Evolutionary conservation across 2,329 filamentous ascomycete genomes (phyloP), one percentile per base, ranked within the genome.

Genomic region (Xylariaceae sp.): DNA sequence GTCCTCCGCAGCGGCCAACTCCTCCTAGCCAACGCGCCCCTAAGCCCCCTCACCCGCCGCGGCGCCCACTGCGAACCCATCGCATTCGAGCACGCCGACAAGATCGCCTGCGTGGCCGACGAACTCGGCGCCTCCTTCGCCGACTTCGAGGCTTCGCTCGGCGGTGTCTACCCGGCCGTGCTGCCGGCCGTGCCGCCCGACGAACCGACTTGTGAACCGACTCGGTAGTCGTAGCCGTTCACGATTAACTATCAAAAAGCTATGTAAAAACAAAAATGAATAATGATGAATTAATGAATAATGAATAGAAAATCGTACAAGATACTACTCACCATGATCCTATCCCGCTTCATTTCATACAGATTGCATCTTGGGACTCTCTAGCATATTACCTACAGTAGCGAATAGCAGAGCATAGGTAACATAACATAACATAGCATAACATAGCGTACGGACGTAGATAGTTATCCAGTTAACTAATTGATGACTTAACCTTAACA

Each of bases 101-200:
- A 65, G 55, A 53, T 46, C 2, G 47, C 58, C 2, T 67, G 65
- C 32, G 52, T 67, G 6, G 59, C 54, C 8, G 63, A 64, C 29
- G 64, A 66, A 11, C 48, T 68, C 3, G 64, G 63, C 3, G 53
- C 50, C 32, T 61, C 54, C 26, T 67, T 62, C 44, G 47, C 50
- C 2, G 62, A 59, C 6, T 58, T 67, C 26, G 57, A 64, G 32
- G 43, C 44, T 8, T 48, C 50, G 6, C 56, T 67, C 3, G 39
- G 41, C 11, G 65, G 63, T 1, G 62, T 65, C 0, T 68, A 67
- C 53, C 62, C 66, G 6, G 64, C 65, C 6, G 59, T 68, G 60
- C 68, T 72, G 32, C 69, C 74, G n/a, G 65, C 64, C 60, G 70
- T 74, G 43, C 72, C 73, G 19, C 72, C 71, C 12, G 66, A 71